These are phyloP conservation scores for Giardia muris DNA, from an alignment of 208 protist species.

Conservation along the genomic window DNA sequence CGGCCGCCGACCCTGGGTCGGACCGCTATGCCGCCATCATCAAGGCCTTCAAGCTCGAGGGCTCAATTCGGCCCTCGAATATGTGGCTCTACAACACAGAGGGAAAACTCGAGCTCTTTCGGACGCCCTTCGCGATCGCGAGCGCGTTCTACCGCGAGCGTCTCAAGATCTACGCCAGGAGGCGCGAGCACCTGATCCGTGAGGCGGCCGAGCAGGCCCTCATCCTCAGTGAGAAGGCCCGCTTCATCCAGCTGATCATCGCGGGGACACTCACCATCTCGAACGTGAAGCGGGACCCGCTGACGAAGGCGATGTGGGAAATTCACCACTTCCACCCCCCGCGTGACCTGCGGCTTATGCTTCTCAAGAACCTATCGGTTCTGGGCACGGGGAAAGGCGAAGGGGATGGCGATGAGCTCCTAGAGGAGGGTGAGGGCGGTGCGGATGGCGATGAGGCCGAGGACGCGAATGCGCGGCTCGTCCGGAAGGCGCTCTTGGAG, in stretches of 20 bases:
- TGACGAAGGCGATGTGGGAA: conserved; percentile 3
- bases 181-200: conserved; percentile 57
- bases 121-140: conserved; percentile 62
- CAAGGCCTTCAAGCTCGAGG: conserved; percentile 68
- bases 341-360: not conserved
- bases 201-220: not conserved
- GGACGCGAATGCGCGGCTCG: not conserved
- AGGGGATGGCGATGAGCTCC: not conserved
- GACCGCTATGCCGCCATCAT: conserved; percentile 45
- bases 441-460: not conserved
- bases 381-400: not conserved
- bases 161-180: conserved; percentile 76
- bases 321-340: not conserved
- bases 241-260: conserved; percentile 42
- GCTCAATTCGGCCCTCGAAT: conserved; percentile 71
- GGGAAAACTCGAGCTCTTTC: conserved; percentile 75
- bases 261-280: conserved; percentile 31
- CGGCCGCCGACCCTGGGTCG: not conserved
- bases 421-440: not conserved
- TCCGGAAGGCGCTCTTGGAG: not conserved
- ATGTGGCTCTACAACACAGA: conserved; percentile 86
- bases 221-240: conserved; percentile 29
- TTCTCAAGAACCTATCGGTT: not conserved
- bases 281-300: not conserved
- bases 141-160: conserved; percentile 82